These are phyloP conservation scores for Xylariomycetidae sp. DNA, from an alignment of 2,329 filamentous ascomycete species.

Conservation along the genomic window DNA sequence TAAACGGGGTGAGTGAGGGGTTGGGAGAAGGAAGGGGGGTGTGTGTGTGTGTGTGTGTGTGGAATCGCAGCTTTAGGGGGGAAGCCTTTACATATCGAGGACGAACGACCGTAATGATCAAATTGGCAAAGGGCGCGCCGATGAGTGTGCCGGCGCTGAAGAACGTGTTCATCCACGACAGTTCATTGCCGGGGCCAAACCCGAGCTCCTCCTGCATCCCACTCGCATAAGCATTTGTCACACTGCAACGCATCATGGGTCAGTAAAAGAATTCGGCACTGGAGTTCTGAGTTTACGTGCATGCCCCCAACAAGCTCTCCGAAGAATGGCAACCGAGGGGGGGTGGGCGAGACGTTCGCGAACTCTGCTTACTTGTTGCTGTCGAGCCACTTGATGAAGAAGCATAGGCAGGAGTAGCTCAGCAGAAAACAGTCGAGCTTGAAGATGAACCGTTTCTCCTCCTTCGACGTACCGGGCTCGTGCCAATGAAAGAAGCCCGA, in stretches of 20 bases:
- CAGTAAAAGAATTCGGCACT: too few species aligned
- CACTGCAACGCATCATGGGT: too few species aligned
- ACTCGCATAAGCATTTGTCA: slow-evolving; percentile 44
- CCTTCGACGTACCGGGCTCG: slow-evolving; percentile 5
- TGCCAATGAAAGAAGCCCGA: slow-evolving; percentile 4
- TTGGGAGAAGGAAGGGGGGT: too few species aligned
- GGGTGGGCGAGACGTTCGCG: too few species aligned
- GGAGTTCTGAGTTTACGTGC: too few species aligned
- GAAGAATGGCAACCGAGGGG: too few species aligned
- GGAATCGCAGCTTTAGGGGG: too few species aligned
- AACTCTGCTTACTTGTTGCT: too few species aligned
- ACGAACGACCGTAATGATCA: slow-evolving; percentile 38
- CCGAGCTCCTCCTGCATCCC: slow-evolving; percentile 43
- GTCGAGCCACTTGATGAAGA: slow-evolving; percentile 44
- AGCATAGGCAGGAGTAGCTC: slow-evolving; percentile 39
- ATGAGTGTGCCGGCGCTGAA: slow-evolving; percentile 44
- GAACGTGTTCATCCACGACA: slow-evolving; percentile 42
- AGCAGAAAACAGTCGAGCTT: slow-evolving; percentile 28
- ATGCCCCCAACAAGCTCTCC: too few species aligned
- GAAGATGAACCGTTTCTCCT: slow-evolving; percentile 40
- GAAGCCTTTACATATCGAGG: too few species aligned
- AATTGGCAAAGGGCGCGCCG: slow-evolving; percentile 37
- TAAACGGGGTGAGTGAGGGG: too few species aligned
- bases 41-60: too few species aligned
- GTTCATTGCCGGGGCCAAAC: slow-evolving; percentile 35